These are phyloP conservation scores for Botryotinia globosa DNA, from an alignment of 2,329 filamentous ascomycete genomes.

Conservation along the genomic window DNA sequence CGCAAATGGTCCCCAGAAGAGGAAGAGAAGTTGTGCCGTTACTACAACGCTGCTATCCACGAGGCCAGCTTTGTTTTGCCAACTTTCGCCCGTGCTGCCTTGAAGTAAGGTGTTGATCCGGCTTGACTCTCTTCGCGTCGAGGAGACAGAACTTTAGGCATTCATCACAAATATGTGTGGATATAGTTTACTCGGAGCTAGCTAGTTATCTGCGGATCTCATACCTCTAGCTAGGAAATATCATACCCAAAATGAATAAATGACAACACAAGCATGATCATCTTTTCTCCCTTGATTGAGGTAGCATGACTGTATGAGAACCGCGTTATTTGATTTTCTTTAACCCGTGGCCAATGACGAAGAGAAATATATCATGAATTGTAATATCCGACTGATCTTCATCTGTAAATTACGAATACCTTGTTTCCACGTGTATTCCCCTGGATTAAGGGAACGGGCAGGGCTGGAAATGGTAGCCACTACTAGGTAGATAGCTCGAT, in stretches of 20 bases:
- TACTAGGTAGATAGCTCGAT: not conserved
- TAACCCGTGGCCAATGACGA: not conserved
- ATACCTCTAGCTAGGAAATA: not conserved
- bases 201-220: not conserved
- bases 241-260: not conserved
- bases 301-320: not conserved
- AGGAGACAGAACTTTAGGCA: not conserved
- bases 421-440: not conserved
- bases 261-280: not conserved
- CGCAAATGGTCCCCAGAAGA: constrained; percentile 80
- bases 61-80: constrained; percentile 90
- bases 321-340: not conserved
- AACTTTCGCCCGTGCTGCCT: constrained; percentile 82
- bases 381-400: constrained; percentile 10
- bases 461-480: not conserved
- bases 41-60: constrained; percentile 98
- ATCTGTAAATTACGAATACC: not conserved
- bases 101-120: constrained; percentile 46
- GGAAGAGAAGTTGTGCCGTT: constrained; percentile 88
- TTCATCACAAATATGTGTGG: not conserved
- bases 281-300: not conserved
- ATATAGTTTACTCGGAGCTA: not conserved
- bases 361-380: not conserved
- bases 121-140: not conserved
- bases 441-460: not conserved